Evolutionary conservation across 1,284 basidiomycete species (phyloP), one percentile per base, ranked within the genome.

Genomic region (Leccinum olivaceoglutinosum): DNA sequence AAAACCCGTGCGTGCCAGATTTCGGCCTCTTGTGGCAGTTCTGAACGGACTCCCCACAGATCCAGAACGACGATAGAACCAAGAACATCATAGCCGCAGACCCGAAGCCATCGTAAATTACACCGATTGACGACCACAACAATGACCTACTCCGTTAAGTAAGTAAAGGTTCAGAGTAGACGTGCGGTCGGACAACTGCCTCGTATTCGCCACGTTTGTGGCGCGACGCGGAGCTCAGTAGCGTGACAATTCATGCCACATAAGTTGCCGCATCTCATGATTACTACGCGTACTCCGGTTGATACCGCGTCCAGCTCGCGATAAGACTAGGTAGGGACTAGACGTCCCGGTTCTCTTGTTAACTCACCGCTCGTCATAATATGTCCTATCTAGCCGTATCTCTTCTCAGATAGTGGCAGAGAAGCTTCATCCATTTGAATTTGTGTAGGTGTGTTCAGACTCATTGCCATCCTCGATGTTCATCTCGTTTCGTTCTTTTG

Each of bases 11-110:
- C 64, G 78, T 78, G 2, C 76, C 76, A 64, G 78, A 84, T 69
- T 80, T 84, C 18, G 82, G 83, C 67, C 80, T 83, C 74, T 80
- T 76, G 68, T 82, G 79, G 67, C 85, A 87, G 63, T 82, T 81
- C 85, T 87, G 21, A 57, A 36, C 6, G n/a, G 46, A 61, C 25
- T 16, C 14, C 32, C 63, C 64, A 55, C 49, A 57, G 60, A 64
- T 66, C 53, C 9, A 58, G 51, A 11, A 44, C 60, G 58, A 18
- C 38, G 32, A 60, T 56, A 55, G 39, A 34, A 16, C 21, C 3
- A 63, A 49, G 34, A 59, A 63, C 12, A 44, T 25, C 11, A 14
- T 14, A 39, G 44, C 75, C 73, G 75, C 59, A 69, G 55, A 44
- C 66, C 46, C 29, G 72, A 63, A 54, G 72, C 62, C 73, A 32